Conservation (phyloP, 768 basidiomycete genomes). For the Leccinum subgranulosum region DNA sequence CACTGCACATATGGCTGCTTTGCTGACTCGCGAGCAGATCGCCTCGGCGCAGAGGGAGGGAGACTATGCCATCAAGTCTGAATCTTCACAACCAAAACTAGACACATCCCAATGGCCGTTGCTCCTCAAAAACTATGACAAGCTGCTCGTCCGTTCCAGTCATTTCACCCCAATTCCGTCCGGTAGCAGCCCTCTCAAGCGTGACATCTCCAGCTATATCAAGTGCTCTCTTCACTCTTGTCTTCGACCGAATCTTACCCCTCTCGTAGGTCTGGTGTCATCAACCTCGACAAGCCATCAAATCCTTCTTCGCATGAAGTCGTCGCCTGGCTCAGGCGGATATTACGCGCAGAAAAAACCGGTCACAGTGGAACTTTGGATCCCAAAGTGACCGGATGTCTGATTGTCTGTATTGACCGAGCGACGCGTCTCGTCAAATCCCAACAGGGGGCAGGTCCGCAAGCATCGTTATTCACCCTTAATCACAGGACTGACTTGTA, state of each 20-base stretch:
- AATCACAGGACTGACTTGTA: background rate
- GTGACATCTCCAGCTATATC: constrained; percentile 88
- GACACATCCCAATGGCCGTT: constrained; percentile 98
- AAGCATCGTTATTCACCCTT: background rate
- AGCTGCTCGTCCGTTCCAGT: constrained; percentile 87
- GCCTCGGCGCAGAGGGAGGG: constrained; percentile 71
- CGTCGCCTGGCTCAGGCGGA: constrained; percentile 97
- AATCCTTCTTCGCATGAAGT: constrained; percentile 99
- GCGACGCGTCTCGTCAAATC: constrained; percentile 97
- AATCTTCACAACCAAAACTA: constrained; percentile 66
- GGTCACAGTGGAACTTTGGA: constrained; percentile 99
- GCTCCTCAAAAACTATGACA: constrained; percentile 98
- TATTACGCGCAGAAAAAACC: constrained; percentile 95
- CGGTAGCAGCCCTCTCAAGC: constrained; percentile 91
- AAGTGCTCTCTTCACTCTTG: constrained; percentile 48
- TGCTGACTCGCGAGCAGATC: constrained; percentile 62
- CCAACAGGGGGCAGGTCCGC: constrained; percentile 92
- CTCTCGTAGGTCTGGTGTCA: constrained; percentile 84
- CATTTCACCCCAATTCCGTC: constrained; percentile 98
- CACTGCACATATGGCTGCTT: constrained; percentile 18
- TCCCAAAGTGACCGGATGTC: constrained; percentile 97
- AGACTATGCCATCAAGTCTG: constrained; percentile 81
- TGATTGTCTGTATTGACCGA: constrained; percentile 99
- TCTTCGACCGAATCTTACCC: background rate
- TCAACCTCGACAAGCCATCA: constrained; percentile 99